Evolutionary conservation across 2,329 filamentous ascomycete species (phyloP).

Genomic region (Aspergillus bombycis): DNA sequence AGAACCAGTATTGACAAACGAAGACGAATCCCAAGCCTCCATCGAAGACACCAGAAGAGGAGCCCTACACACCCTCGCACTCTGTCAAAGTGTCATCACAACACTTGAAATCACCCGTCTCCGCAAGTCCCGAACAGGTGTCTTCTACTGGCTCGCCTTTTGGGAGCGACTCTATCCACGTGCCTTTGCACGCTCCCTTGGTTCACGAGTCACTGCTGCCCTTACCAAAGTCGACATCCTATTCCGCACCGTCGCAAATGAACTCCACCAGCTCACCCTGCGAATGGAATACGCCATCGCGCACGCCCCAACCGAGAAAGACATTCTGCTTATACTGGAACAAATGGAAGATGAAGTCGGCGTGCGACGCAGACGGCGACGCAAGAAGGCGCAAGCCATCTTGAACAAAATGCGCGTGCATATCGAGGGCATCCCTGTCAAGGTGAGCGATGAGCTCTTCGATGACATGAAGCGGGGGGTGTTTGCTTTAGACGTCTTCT

Average conservation of each 20-base stretch:
- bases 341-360: constrained; percentile 31
- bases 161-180: constrained; percentile 33
- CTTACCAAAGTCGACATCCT: constrained; percentile 28
- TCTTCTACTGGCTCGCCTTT: constrained; percentile 32
- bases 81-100: constrained; percentile 32
- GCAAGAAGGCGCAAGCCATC: constrained; percentile 25
- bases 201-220: constrained; percentile 18
- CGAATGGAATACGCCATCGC: constrained; percentile 22
- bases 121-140: constrained; percentile 32
- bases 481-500: constrained; percentile 32
- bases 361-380: constrained; percentile 24
- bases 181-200: constrained; percentile 20
- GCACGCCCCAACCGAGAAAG: constrained; percentile 22
- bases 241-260: constrained; percentile 28
- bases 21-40: not conserved
- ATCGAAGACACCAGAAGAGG: constrained; percentile 25
- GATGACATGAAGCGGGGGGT: constrained; percentile 36
- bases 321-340: constrained; percentile 27
- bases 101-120: constrained; percentile 34
- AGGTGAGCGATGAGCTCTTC: constrained; percentile 31
- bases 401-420: constrained; percentile 27
- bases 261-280: constrained; percentile 29
- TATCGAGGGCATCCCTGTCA: constrained; percentile 34
- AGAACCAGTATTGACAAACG: not conserved
- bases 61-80: constrained; percentile 27